Conservation (phyloP, 352 stramenopile genomes). For the Phytophthora cajani region DNA sequence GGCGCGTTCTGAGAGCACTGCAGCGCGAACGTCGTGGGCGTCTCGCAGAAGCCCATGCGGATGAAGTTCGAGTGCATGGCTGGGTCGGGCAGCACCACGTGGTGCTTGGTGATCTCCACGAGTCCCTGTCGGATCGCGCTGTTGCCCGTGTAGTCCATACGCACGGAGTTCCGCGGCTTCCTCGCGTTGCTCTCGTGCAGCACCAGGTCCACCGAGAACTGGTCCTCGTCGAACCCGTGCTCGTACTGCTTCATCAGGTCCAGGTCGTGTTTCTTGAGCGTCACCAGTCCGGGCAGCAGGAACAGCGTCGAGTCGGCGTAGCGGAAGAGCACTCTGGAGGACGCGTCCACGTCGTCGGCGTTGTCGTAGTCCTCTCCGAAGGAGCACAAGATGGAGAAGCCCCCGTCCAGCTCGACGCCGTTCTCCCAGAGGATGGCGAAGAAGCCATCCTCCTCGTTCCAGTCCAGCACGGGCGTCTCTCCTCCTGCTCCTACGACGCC, state of each 20-base stretch:
- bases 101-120: conserved; percentile 84
- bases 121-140: conserved; percentile 72
- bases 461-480: conserved; percentile 68
- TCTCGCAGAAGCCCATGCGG: conserved; percentile 79
- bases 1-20: conserved; percentile 81
- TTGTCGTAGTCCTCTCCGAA: conserved; percentile 83
- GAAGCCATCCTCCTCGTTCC: conserved; percentile 83
- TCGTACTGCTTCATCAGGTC: conserved; percentile 90
- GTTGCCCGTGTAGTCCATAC: conserved; percentile 74
- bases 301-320: conserved; percentile 88
- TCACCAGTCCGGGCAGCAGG: conserved; percentile 67
- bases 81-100: conserved; percentile 76
- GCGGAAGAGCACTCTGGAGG: conserved; percentile 75
- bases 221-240: conserved; percentile 80
- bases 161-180: conserved; percentile 44
- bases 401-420: conserved; percentile 76
- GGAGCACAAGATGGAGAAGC: conserved; percentile 85
- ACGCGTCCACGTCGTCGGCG: conserved; percentile 60
- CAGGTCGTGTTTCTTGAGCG: conserved; percentile 72
- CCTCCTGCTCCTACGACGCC: conserved; percentile 1
- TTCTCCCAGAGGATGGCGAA: conserved; percentile 84
- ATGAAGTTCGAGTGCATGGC: conserved; percentile 86
- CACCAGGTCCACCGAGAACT: conserved; percentile 83
- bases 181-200: conserved; percentile 66
- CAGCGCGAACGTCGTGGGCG: conserved; percentile 76